These are phyloP conservation scores for Retiboletus flavoniger DNA, from an alignment of 1,284 basidiomycete species.

Conservation along the genomic window DNA sequence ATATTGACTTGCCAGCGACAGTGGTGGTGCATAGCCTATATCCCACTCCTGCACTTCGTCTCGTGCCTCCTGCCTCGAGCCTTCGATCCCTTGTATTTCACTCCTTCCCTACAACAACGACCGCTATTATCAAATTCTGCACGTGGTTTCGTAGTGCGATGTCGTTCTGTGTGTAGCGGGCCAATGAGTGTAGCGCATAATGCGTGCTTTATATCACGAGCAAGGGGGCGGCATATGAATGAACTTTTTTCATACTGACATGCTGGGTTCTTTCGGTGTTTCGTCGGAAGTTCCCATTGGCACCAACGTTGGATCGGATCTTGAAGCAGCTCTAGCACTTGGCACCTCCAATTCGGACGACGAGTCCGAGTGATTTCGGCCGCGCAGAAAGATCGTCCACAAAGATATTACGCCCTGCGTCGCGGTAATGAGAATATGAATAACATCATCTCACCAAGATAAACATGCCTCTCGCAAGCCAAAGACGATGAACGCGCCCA, in stretches of 20 bases:
- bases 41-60: slow-evolving; percentile 3
- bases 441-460: background rate
- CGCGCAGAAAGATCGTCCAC: slow-evolving; percentile 14
- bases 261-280: background rate
- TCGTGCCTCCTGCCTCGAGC: slow-evolving; percentile 5
- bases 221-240: background rate
- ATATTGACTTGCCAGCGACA: slow-evolving; percentile 30
- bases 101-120: slow-evolving; percentile 11
- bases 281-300: slow-evolving; percentile 6
- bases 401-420: slow-evolving; percentile 20
- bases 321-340: slow-evolving; percentile 25
- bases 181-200: slow-evolving; percentile 1
- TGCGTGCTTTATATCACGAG: slow-evolving; percentile 5
- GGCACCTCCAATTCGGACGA: slow-evolving; percentile 19
- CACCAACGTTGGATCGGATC: slow-evolving; percentile 10
- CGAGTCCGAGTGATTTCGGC: slow-evolving; percentile 8
- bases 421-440: slow-evolving; percentile 1
- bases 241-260: slow-evolving; percentile 12
- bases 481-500: slow-evolving; percentile 45
- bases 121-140: slow-evolving; percentile 1
- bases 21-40: slow-evolving; percentile 63
- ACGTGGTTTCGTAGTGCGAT: background rate
- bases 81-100: slow-evolving; percentile 18
- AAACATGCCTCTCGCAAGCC: slow-evolving; percentile 44
- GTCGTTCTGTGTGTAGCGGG: background rate